Conservation (phyloP, 106 monocot species). For the Dactylorhiza incarnata region DNA sequence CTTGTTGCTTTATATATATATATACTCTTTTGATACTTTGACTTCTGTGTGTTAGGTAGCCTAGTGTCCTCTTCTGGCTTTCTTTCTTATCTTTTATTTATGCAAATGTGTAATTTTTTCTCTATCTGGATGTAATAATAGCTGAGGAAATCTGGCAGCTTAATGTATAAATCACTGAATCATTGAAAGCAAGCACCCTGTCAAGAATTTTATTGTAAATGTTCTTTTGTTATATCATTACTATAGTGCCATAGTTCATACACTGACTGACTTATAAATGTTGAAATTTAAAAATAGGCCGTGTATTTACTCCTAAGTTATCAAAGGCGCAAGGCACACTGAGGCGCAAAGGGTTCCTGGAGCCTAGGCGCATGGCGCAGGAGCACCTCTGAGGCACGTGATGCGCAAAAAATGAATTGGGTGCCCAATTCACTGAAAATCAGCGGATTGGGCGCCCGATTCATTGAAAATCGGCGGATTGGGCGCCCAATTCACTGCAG, state of each 20-base stretch:
- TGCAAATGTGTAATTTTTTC: background rate
- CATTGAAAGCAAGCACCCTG: background rate
- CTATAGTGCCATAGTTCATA: background rate
- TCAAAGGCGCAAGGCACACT: no score
- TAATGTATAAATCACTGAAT: background rate
- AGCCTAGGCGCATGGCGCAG: no score
- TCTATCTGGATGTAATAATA: background rate
- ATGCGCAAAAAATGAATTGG: no score
- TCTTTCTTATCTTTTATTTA: background rate
- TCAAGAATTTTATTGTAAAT: background rate
- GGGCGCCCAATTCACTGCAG: no score
- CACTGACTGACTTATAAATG: background rate
- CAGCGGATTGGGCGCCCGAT: no score
- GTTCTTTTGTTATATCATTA: background rate
- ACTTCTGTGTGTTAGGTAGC: background rate
- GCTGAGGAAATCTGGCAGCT: background rate
- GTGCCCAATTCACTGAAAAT: no score
- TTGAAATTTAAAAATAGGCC: background rate
- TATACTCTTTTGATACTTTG: background rate
- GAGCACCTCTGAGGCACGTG: no score
- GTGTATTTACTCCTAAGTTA: no score
- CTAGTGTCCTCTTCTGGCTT: background rate
- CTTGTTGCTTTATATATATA: slow-evolving; percentile 1
- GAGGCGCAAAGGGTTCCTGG: no score
- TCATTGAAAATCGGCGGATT: no score